phyloP scores from a whole-genome alignment of 2,329 filamentous ascomycete species.

The Pleoardoris graminearum region DNA sequence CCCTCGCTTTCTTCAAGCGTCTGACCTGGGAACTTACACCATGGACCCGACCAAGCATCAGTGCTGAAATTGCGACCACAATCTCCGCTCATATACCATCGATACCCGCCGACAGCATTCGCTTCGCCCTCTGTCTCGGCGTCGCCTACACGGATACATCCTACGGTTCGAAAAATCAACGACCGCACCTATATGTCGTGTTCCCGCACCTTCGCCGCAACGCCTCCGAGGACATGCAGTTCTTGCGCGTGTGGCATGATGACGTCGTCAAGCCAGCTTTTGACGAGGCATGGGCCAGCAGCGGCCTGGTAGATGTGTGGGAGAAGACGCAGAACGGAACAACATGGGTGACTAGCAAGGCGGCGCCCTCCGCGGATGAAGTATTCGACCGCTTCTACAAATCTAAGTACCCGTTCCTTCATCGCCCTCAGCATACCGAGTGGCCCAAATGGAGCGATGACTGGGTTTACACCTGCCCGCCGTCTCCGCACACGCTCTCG shows the following conservation, averaged over 20 bases:
- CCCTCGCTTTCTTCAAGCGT: constrained; percentile 24
- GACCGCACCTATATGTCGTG: constrained; percentile 20
- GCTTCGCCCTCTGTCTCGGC: constrained; percentile 17
- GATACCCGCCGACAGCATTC: not conserved
- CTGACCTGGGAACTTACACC: constrained; percentile 29
- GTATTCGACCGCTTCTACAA: constrained; percentile 9
- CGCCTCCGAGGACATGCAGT: constrained; percentile 2
- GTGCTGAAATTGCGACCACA: not conserved
- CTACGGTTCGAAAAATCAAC: not conserved
- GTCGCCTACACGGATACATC: constrained; percentile 5
- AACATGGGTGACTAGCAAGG: not conserved
- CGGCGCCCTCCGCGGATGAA: constrained; percentile 4
- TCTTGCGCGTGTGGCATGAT: constrained; percentile 25
- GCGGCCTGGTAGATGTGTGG: constrained; percentile 2
- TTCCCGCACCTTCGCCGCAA: constrained; percentile 19
- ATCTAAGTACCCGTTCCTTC: not conserved
- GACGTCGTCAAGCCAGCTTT: constrained; percentile 25
- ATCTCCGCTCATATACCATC: constrained; percentile 10
- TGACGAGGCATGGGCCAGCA: constrained; percentile 21
- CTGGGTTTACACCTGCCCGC: not conserved
- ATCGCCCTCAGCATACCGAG: not conserved
- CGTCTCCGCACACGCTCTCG: not conserved
- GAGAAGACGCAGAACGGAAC: not conserved
- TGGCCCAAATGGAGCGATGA: constrained; percentile 19
- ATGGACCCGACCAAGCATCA: constrained; percentile 10